Conservation (phyloP, 768 basidiomycete species). For the Serendipita sp. region DNA sequence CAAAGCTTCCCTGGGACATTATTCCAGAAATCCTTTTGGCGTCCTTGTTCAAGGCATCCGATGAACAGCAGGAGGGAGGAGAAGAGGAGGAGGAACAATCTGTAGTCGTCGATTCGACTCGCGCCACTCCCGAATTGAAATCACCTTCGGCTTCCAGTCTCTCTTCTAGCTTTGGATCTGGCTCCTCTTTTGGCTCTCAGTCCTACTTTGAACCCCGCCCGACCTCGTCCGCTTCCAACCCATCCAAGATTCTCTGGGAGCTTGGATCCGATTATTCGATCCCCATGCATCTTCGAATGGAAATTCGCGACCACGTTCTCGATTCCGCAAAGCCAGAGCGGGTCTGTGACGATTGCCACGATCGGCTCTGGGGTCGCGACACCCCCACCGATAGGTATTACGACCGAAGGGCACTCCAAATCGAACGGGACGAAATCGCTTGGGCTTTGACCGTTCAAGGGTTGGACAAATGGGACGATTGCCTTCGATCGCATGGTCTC, state of each 20-base stretch:
- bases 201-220: background rate
- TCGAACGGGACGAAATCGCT: constrained; percentile 1
- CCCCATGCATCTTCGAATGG: background rate
- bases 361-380: background rate
- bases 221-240: background rate
- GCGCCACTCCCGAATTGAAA: too few relatives aligned
- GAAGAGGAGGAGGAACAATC: background rate
- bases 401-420: background rate
- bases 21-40: background rate
- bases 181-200: background rate
- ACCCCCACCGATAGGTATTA: background rate
- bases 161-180: background rate
- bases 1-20: background rate
- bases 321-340: background rate
- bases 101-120: background rate
- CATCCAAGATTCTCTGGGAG: background rate
- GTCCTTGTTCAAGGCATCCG: background rate
- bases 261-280: background rate
- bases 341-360: background rate
- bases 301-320: background rate
- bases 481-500: background rate
- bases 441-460: background rate
- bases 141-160: background rate
- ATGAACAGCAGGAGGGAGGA: background rate
- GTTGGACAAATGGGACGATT: background rate